Conservation (phyloP, 352 stramenopile species). For the Phytophthora fragariaefolia region DNA sequence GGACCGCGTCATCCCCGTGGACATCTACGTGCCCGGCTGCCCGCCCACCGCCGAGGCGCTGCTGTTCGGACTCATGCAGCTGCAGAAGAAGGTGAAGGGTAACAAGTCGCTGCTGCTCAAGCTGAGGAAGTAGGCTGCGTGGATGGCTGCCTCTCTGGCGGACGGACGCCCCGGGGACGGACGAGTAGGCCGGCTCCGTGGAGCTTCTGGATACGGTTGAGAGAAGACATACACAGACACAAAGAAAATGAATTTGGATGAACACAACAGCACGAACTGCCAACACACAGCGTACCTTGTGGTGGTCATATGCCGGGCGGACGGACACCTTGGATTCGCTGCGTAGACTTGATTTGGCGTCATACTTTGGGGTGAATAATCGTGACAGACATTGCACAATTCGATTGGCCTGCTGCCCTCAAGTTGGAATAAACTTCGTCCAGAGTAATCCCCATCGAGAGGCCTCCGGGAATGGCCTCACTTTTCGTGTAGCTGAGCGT, state of each 20-base stretch:
- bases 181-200: slow-evolving; percentile 2
- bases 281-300: slow-evolving; percentile 14
- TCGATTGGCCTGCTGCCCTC: slow-evolving; percentile 6
- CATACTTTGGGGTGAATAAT: slow-evolving; percentile 7
- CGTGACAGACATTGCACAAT: neutral
- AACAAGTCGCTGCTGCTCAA: slow-evolving; percentile 97
- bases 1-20: slow-evolving; percentile 97
- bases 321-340: slow-evolving; percentile 4
- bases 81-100: slow-evolving; percentile 99
- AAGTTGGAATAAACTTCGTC: slow-evolving; percentile 7
- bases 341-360: neutral
- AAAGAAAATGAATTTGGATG: slow-evolving; percentile 37
- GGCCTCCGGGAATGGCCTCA: neutral
- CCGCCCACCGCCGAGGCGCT: slow-evolving; percentile 98
- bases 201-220: slow-evolving; percentile 24
- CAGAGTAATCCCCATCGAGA: slow-evolving; percentile 1
- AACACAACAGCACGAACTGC: slow-evolving; percentile 6
- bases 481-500: slow-evolving; percentile 3
- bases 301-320: neutral
- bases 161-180: slow-evolving; percentile 21
- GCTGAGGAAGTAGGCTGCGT: slow-evolving; percentile 92
- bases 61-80: slow-evolving; percentile 98
- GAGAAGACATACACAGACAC: slow-evolving; percentile 23
- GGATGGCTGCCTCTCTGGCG: slow-evolving; percentile 8
- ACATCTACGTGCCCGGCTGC: slow-evolving; percentile 99